Evolutionary conservation across 1,284 basidiomycete genomes (phyloP), one percentile per base, ranked within the genome.

Genomic region (Inonotus hispidus): DNA sequence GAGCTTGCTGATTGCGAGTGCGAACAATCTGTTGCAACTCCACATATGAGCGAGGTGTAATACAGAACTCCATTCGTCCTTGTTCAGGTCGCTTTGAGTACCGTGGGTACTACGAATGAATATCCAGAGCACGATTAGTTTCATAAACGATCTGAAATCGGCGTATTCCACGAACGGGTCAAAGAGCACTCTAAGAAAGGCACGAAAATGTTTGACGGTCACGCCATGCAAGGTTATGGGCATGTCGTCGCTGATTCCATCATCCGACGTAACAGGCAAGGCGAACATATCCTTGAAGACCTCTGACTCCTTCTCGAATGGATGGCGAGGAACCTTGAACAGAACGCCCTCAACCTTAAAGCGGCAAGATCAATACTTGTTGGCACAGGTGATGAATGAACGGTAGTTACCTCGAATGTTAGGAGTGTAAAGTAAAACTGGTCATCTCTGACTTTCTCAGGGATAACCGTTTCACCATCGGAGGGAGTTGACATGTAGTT

Each of bases 11-110:
- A 62, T 37, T 1, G 60, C 55, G 27, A 58, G 56, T 11, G 39
- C 11, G 0, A 49, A 41, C 5, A 62, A 37, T 16, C 50, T 19
- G 11, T 47, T 11, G 25, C 59, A 63, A 16, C 32, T 35, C 61
- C 57, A 63, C 61, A 59, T 63, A 35, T 55, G 56, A n/a, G 61
- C 23, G 38, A 63, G 58, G 4, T 45, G 52, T 6, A 63, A 45
- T 11, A 59, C 45, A 16, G 56, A 47, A 35, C 49, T 53, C 61
- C 61, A 63, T 16, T 59, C 55, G 13, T 56, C 39, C 27, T 3
- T 4, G 16, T 1, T 32, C 11, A 47, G 32, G 0, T 32, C 25
- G 14, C 19, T 27, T 14, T 38, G 53, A 8, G 23, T 21, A 37
- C 13, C 37, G n/a, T 55, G 21, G 21, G 37, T 14, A 1, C 37